These are phyloP conservation scores for Paracamarosporium sp. DNA, from an alignment of 2,329 filamentous ascomycete species.

Conservation along the genomic window DNA sequence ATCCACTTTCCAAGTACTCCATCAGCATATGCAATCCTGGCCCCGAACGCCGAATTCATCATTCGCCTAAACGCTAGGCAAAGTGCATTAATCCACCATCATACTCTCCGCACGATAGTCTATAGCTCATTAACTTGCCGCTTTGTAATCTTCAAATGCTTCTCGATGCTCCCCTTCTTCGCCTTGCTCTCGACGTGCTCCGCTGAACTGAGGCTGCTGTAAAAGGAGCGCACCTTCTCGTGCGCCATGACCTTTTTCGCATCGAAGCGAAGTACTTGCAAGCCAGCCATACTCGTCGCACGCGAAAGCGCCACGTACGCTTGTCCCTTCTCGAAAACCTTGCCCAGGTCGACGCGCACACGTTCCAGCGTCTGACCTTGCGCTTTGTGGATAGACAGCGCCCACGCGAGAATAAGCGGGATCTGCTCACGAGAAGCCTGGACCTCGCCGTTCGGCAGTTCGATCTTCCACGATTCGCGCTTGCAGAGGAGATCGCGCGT, in stretches of 20 bases:
- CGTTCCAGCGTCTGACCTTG: constrained; percentile 93
- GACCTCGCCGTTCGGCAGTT: constrained; percentile 92
- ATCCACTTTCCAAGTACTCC: no score
- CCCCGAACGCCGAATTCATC: neutral
- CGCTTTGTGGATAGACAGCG: constrained; percentile 95
- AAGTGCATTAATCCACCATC: neutral
- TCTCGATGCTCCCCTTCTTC: constrained; percentile 39
- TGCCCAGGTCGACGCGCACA: constrained; percentile 91
- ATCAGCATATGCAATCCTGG: no score
- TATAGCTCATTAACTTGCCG: constrained; percentile 9
- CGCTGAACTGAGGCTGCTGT: constrained; percentile 78
- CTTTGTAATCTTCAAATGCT: constrained; percentile 34
- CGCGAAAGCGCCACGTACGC: constrained; percentile 96
- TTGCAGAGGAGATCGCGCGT: constrained; percentile 79
- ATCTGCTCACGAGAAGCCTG: constrained; percentile 79
- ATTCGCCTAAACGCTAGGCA: neutral
- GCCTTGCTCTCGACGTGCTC: constrained; percentile 54
- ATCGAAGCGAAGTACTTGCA: constrained; percentile 90
- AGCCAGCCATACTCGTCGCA: constrained; percentile 83
- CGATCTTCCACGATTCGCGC: constrained; percentile 93
- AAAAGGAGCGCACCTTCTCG: constrained; percentile 83
- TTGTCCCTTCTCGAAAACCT: constrained; percentile 95
- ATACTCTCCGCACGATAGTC: neutral
- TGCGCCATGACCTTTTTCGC: constrained; percentile 94
- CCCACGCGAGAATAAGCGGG: constrained; percentile 95